These are phyloP conservation scores for Hypoxylon lienhwacheense DNA, from an alignment of 495 filamentous ascomycete species.

Conservation along the genomic window DNA sequence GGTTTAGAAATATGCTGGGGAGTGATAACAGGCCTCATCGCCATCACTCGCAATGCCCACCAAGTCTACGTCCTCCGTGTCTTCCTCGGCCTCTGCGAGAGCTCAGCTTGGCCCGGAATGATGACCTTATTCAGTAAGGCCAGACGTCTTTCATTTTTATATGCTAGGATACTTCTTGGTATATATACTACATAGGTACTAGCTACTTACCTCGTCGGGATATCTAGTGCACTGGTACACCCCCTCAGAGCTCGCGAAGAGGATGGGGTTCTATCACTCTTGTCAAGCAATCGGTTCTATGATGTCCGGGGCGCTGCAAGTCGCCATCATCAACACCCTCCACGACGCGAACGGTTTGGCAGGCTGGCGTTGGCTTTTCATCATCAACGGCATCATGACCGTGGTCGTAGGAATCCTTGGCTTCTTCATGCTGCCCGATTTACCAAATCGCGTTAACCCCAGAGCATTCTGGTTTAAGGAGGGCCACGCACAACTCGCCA, in stretches of 20 bases:
- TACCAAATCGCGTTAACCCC: constrained; percentile 46
- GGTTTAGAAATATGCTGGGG: constrained; percentile 50
- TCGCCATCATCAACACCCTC: constrained; percentile 54
- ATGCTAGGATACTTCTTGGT: no score
- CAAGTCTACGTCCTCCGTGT: constrained; percentile 50
- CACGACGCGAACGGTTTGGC: constrained; percentile 50
- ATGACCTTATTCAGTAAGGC: constrained; percentile 45
- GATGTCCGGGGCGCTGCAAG: constrained; percentile 54
- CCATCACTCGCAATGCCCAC: constrained; percentile 33
- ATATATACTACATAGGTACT: no score
- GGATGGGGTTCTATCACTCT: constrained; percentile 49
- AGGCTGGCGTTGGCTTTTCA: constrained; percentile 64
- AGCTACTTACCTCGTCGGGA: neutral
- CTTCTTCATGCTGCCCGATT: constrained; percentile 55
- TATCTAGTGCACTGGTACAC: constrained; percentile 45
- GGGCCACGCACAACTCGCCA: constrained; percentile 35
- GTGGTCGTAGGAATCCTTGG: constrained; percentile 51
- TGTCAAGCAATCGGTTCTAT: constrained; percentile 44
- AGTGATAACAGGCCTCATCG: constrained; percentile 43
- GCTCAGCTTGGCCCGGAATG: constrained; percentile 49
- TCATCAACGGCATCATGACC: constrained; percentile 52
- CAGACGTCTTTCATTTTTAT: neutral
- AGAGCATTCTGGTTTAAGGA: constrained; percentile 43
- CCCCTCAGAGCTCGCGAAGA: constrained; percentile 43
- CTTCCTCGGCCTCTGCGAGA: constrained; percentile 56